phyloP scores from a whole-genome alignment of 805 yeast genomes.

The Allodekkera sacchari region DNA sequence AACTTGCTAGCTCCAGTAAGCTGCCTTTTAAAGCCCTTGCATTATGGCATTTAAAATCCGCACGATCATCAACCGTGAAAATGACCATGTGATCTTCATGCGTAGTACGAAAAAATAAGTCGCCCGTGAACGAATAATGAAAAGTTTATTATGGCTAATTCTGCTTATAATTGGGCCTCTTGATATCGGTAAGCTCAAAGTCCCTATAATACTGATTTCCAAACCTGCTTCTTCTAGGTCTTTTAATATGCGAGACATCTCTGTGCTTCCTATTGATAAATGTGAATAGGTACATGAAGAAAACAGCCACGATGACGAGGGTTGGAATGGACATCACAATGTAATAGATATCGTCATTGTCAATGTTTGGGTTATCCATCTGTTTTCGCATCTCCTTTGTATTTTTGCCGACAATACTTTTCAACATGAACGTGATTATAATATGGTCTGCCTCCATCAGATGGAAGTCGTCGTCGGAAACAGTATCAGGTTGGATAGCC shows the following conservation, averaged over 20 bases:
- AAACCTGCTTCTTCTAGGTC: slow-evolving; percentile 26
- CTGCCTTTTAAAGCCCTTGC: slow-evolving; percentile 3
- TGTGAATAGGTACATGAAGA: slow-evolving; percentile 59
- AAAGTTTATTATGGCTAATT: slow-evolving; percentile 11
- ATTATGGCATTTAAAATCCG: too few species aligned
- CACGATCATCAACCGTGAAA: too few species aligned
- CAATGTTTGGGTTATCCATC: slow-evolving; percentile 33
- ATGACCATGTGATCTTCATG: too few species aligned
- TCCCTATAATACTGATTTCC: slow-evolving; percentile 24
- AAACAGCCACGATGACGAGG: slow-evolving; percentile 48
- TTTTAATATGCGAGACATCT: slow-evolving; percentile 39
- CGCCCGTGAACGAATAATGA: neutral
- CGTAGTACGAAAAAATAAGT: too few species aligned
- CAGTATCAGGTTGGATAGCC: slow-evolving; percentile 65
- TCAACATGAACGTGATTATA: slow-evolving; percentile 39
- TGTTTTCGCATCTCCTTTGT: slow-evolving; percentile 22
- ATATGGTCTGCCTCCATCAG: slow-evolving; percentile 34
- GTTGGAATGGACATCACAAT: slow-evolving; percentile 64
- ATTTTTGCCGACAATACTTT: slow-evolving; percentile 45
- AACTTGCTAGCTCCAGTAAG: neutral
- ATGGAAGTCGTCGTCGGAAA: slow-evolving; percentile 59
- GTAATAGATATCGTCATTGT: slow-evolving; percentile 36
- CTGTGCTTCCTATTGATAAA: slow-evolving; percentile 46
- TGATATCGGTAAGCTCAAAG: slow-evolving; percentile 20
- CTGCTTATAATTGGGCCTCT: slow-evolving; percentile 13